These are phyloP conservation scores for Zygosaccharomyces bailii DNA, from an alignment of 805 yeast genomes.

Conservation along the genomic window DNA sequence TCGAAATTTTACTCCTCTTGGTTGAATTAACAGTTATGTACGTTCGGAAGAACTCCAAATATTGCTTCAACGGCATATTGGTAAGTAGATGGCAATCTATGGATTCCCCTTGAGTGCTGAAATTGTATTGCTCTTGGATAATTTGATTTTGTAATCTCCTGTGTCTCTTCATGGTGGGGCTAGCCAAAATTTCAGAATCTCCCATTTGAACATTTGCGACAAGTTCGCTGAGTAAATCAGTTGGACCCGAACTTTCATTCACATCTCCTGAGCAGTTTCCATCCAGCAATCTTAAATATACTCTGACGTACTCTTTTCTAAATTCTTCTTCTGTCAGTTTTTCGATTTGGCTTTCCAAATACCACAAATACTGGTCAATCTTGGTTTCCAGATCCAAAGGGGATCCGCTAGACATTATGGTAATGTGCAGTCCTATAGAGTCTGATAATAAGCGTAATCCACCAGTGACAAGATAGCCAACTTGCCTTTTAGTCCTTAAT, in stretches of 20 bases:
- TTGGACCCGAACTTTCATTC: slow-evolving; percentile 33
- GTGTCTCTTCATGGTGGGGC: slow-evolving; percentile 41
- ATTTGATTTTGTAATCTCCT: slow-evolving; percentile 50
- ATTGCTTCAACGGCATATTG: slow-evolving; percentile 33
- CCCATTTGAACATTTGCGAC: slow-evolving; percentile 38
- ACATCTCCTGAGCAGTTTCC: slow-evolving; percentile 10
- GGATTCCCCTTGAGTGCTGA: slow-evolving; percentile 33
- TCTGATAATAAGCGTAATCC: slow-evolving; percentile 51
- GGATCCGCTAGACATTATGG: slow-evolving; percentile 50
- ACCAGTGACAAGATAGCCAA: slow-evolving; percentile 61
- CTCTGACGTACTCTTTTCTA: slow-evolving; percentile 32
- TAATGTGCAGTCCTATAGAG: slow-evolving; percentile 56
- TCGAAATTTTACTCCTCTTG: slow-evolving; percentile 41
- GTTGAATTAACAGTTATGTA: slow-evolving; percentile 39
- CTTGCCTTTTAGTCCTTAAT: slow-evolving; percentile 51
- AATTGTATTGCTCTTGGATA: slow-evolving; percentile 41
- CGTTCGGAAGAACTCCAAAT: slow-evolving; percentile 37
- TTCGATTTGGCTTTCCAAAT: slow-evolving; percentile 39
- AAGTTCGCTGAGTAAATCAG: slow-evolving; percentile 36
- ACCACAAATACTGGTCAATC: slow-evolving; percentile 46
- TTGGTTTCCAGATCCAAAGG: slow-evolving; percentile 43
- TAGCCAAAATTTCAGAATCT: slow-evolving; percentile 21
- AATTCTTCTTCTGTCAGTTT: slow-evolving; percentile 39
- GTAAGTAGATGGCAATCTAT: slow-evolving; percentile 37
- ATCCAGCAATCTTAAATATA: slow-evolving; percentile 36